These are phyloP conservation scores for Collybiopsis luxurians DNA, from an alignment of 768 basidiomycete species.

Conservation along the genomic window DNA sequence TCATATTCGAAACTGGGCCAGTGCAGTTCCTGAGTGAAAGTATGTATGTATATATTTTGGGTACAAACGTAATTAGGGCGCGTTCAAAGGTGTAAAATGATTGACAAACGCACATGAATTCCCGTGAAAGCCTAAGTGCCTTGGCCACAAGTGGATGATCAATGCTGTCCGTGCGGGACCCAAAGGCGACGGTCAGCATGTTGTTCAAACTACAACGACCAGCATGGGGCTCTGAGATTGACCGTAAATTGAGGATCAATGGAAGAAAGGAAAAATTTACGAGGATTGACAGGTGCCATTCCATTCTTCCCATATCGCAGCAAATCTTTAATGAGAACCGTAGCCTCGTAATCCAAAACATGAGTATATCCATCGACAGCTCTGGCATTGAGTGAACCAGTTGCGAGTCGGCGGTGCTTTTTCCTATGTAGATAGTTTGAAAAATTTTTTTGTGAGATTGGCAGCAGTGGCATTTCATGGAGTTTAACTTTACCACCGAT, in stretches of 20 bases:
- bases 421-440: constrained; percentile 11
- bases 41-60: background rate
- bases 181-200: constrained; percentile 20
- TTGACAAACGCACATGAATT: constrained; percentile 16
- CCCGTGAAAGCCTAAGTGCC: constrained; percentile 13
- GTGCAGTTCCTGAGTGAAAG: background rate
- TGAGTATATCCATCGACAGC: constrained; percentile 13
- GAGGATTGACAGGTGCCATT: constrained; percentile 15
- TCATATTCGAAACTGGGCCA: constrained; percentile 19
- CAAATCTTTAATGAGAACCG: constrained; percentile 15
- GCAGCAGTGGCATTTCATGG: too few relatives aligned
- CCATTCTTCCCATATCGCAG: constrained; percentile 11
- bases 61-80: constrained; percentile 17
- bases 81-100: constrained; percentile 1
- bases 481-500: constrained; percentile 23
- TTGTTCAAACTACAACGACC: constrained; percentile 10
- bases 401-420: constrained; percentile 20
- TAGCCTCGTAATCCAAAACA: constrained; percentile 20
- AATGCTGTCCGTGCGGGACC: constrained; percentile 14
- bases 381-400: constrained; percentile 11
- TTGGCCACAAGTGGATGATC: constrained; percentile 13
- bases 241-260: too few relatives aligned
- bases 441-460: too few relatives aligned
- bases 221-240: background rate
- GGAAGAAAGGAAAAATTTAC: background rate